phyloP scores from a whole-genome alignment of 2,329 filamentous ascomycete species.

The Grosmannia huntii region DNA sequence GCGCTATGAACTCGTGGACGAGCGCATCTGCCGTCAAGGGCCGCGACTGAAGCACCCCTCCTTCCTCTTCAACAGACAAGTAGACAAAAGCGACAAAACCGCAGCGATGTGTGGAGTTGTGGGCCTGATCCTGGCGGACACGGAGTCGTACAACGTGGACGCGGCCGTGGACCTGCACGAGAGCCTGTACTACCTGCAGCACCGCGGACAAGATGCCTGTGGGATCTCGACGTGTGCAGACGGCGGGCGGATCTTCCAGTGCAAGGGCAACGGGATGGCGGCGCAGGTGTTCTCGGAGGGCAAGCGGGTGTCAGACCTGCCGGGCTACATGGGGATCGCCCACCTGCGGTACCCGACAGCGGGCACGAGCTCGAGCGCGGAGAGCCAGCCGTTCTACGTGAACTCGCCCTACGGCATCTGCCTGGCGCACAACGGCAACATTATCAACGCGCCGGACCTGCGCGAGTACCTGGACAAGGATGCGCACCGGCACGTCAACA shows the following conservation, averaged over 20 bases:
- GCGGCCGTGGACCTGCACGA: constrained; percentile 57
- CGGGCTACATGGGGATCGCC: constrained; percentile 75
- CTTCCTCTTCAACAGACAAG: no score
- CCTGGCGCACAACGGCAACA: constrained; percentile 77
- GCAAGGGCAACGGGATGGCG: constrained; percentile 82
- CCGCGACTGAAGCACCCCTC: no score
- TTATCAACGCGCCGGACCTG: constrained; percentile 63
- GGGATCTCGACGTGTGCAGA: constrained; percentile 60
- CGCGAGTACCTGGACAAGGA: constrained; percentile 60
- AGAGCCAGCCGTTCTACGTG: constrained; percentile 86
- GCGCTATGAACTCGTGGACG: not conserved
- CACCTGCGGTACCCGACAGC: constrained; percentile 85
- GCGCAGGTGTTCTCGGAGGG: constrained; percentile 65
- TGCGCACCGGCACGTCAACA: constrained; percentile 77
- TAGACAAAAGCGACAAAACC: not conserved
- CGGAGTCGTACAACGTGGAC: constrained; percentile 20
- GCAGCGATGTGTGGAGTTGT: constrained; percentile 49
- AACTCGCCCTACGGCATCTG: constrained; percentile 75
- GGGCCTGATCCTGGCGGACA: constrained; percentile 45
- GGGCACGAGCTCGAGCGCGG: constrained; percentile 66
- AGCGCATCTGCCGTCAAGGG: no score
- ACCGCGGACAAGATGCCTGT: constrained; percentile 57
- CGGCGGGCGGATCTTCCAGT: constrained; percentile 73
- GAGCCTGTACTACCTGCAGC: constrained; percentile 51
- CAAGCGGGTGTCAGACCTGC: constrained; percentile 56